Base-by-base conservation (phyloP, 2,329 filamentous ascomycete genomes). In the Alternaria sp. region DNA sequence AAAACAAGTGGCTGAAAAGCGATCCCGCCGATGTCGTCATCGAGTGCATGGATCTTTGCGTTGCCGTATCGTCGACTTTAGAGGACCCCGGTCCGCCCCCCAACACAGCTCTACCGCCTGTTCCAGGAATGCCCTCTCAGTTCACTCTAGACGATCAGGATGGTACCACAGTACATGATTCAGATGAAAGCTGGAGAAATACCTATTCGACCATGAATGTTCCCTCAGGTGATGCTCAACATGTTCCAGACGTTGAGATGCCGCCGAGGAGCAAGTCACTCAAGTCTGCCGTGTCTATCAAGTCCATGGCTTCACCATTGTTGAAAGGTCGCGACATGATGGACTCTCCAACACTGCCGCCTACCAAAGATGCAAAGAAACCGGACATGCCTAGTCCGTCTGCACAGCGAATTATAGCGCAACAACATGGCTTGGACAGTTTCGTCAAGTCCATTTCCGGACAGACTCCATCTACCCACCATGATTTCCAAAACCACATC, bases 21-120 rank as follows among this genome's bases (percentile, higher is more conserved):
- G 90, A 93, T 64, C 87, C 91, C 7, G 86, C 90, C 1, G 91
- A 94, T 73, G 88, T 95, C 2, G 89, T 93, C 1, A 89, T 90
- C 2, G 88, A 92, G 65, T 95, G 92, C 65, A 89, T 92, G 81
- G 86, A 85, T 51, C 82, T 93, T n/a, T 89, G 85, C 57, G 76
- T 81, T 37, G 79, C 78, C 36, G 71, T 77, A 1, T 76, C 77
- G n/a, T 70, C 77, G 10, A 68, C 77, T 0, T 67, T 81, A n/a
- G 66, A 77, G 24, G 80, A 80, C 60, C 81, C 81, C 36, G 80
- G 80, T 4, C 82, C 82, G 42, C 80, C 81, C 14, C 81, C 82
- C 4, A 78, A 73, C 2, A 60, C 77, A 14, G 81, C 80, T 42
- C 67, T 83, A n/a, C 81, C 82, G 3, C 82, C 83, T 29, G 56